Evolutionary conservation across 2,329 filamentous ascomycete genomes (phyloP), one percentile per base, ranked within the genome.

Genomic region (Polytolypa hystricis): DNA sequence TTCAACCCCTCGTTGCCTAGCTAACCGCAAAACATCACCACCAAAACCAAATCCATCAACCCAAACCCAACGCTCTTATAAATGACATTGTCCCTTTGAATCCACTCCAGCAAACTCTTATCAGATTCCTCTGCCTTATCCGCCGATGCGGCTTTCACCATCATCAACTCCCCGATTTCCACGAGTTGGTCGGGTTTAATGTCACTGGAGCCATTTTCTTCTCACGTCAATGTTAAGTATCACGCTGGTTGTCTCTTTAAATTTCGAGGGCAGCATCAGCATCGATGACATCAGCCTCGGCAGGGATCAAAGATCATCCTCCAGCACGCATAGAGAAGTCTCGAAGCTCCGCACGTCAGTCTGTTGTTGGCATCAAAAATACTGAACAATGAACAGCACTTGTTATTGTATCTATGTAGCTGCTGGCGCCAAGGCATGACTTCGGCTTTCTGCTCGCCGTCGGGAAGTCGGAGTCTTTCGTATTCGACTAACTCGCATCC

Each of bases 361-460:
- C n/a, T n/a, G n/a, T n/a, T n/a, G n/a, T n/a, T n/a, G n/a, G n/a
- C n/a, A n/a, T n/a, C n/a, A n/a, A n/a, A n/a, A n/a, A n/a, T n/a
- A n/a, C n/a, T n/a, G n/a, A n/a, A n/a, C n/a, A n/a, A n/a, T n/a
- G n/a, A n/a, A n/a, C n/a, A n/a, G n/a, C n/a, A n/a, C n/a, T n/a
- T n/a, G n/a, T n/a, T n/a, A n/a, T n/a, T n/a, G n/a, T n/a, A n/a
- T n/a, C n/a, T n/a, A n/a, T n/a, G n/a, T n/a, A n/a, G n/a, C n/a
- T n/a, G n/a, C 1, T 86, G 94, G 46, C 84, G 93, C 62, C 84
- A 89, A 62, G 93, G 91, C 25, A 96, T 81, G 7, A 83, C 80
- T 49, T 91, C 84, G 0, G 83, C 75, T 6, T 73, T 74, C 25
- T 56, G 55, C 11, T 95, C 67, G 33, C 84, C 74, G 25, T 81